Base-by-base conservation (phyloP, 768 basidiomycete species). In the Hericium erinaceus region DNA sequence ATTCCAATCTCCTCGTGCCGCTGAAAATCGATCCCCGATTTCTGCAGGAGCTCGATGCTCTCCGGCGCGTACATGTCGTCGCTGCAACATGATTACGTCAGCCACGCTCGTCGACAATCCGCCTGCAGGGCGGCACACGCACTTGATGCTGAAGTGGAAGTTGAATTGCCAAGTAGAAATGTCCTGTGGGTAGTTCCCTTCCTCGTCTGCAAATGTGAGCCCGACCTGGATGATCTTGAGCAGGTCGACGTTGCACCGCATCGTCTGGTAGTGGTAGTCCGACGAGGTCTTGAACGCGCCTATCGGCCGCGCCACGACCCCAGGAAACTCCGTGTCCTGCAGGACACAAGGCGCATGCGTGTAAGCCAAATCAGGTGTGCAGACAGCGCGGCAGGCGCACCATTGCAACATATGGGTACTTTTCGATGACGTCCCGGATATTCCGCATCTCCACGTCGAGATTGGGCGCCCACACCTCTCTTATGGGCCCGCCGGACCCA, bases 31-130 rank as follows among this genome's bases (percentile, higher is more conserved):
- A 98, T 87, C 18, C 97, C 97, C 4, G 93, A 90, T 68, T 95
- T 95, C 70, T 92, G 88, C 53, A 99, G 76, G 13, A 95, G 80
- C 55, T 99, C 95, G 64, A 98, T 87, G 48, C 93, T 93, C 57
- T 98, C 95, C n/a, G 94, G 95, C 12, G 93, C 89, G 69, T 89
- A 98, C 92, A 98, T 98, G 73, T 99, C 97, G 56, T 97, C 91
- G 66, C 95, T 98, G 68, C 22, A 40, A 15, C 48, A 52, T 57
- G 52, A 54, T 65, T 60, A 62, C 61, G 57, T 60, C 58, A 62
- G 60, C 63, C 40, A 20, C 20, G 44, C 44, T 10, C 20, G 18
- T 15, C 12, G n/a, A 46, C n/a, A 46, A n/a, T 46, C 28, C 20
- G 18, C 26, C 51, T 33, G 2, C 26, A 3, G 22, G 41, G n/a